Conservation (phyloP, 345 rosid genomes). For the Dipteronia dyeriana region DNA sequence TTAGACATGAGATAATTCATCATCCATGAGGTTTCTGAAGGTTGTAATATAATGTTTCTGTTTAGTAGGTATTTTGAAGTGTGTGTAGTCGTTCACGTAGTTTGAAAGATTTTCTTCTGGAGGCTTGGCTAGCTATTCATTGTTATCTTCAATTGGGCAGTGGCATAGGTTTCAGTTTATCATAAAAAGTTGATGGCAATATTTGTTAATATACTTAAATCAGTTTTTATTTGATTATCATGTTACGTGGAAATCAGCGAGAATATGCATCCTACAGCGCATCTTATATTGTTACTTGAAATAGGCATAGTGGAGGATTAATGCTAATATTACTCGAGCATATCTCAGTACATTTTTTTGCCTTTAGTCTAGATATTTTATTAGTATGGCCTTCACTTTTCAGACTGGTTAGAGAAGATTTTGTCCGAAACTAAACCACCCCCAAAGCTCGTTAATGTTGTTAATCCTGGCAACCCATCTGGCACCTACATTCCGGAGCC, state of each 20-base stretch:
- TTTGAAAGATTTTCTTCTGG: neutral
- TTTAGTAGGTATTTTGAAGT: neutral
- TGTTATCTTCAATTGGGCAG: neutral
- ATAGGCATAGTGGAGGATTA: constrained; percentile 6
- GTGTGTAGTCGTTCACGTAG: neutral
- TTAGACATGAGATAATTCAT: neutral
- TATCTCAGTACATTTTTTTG: neutral
- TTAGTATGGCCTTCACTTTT: constrained; percentile 21
- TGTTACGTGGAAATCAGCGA: neutral
- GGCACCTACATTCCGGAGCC: constrained; percentile 89
- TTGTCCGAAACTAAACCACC: constrained; percentile 65
- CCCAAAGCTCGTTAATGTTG: constrained; percentile 92
- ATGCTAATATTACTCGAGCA: neutral
- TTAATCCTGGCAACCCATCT: constrained; percentile 94
- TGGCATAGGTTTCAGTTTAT: neutral
- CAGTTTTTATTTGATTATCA: neutral
- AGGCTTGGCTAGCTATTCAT: neutral
- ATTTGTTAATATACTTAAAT: neutral
- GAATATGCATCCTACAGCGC: neutral
- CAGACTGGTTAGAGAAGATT: constrained; percentile 88
- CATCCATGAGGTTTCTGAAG: neutral
- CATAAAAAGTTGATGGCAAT: neutral
- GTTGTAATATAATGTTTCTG: neutral
- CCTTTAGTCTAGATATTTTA: constrained; percentile 11
- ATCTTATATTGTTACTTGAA: neutral